These are phyloP conservation scores for Hyphodiscus sp. DNA, from an alignment of 2,329 filamentous ascomycete genomes.

Conservation along the genomic window DNA sequence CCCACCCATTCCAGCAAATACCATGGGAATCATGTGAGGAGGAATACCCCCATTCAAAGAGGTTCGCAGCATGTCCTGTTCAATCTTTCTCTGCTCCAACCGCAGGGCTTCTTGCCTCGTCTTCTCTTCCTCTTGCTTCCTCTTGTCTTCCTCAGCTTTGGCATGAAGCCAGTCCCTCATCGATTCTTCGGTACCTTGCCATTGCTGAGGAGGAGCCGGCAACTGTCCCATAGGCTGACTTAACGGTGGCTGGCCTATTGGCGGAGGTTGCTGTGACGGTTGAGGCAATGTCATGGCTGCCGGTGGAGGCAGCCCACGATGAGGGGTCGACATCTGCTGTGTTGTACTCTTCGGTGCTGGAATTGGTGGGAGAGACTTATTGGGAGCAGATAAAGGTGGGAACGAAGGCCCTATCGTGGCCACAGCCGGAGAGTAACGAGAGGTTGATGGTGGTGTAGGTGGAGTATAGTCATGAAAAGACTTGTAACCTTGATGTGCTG, in stretches of 20 bases:
- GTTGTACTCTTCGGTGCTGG: conserved; percentile 35
- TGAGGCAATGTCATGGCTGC: conserved; percentile 47
- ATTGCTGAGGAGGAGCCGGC: conserved; percentile 58
- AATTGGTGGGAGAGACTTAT: conserved; percentile 28
- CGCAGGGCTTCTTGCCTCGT: conserved; percentile 55
- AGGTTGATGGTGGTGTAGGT: conserved; percentile 34
- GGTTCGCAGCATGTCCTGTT: conserved; percentile 65
- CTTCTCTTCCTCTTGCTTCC: conserved; percentile 69
- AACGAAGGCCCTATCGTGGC: conserved; percentile 29
- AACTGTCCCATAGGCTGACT: conserved; percentile 44
- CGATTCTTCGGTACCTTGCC: conserved; percentile 61
- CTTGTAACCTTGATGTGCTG: conserved; percentile 39
- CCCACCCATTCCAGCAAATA: conserved; percentile 67
- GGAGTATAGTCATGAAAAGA: conserved; percentile 42
- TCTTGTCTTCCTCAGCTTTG: conserved; percentile 67
- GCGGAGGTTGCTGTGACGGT: conserved; percentile 17
- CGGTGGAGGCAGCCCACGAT: conserved; percentile 63
- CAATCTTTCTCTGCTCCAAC: conserved; percentile 65
- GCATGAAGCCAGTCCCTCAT: conserved; percentile 67
- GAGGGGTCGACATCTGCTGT: conserved; percentile 61
- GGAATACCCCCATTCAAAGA: conserved; percentile 65
- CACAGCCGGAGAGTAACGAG: conserved; percentile 35
- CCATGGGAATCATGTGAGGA: conserved; percentile 65
- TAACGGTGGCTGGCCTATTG: conserved; percentile 32
- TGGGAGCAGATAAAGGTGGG: conserved; percentile 24